A percentile compares a stretch with the other conserved stretches of the same genome.
Conservation (phyloP, 2,329 filamentous ascomycete genomes). For the Trichophyton verrucosum region DNA sequence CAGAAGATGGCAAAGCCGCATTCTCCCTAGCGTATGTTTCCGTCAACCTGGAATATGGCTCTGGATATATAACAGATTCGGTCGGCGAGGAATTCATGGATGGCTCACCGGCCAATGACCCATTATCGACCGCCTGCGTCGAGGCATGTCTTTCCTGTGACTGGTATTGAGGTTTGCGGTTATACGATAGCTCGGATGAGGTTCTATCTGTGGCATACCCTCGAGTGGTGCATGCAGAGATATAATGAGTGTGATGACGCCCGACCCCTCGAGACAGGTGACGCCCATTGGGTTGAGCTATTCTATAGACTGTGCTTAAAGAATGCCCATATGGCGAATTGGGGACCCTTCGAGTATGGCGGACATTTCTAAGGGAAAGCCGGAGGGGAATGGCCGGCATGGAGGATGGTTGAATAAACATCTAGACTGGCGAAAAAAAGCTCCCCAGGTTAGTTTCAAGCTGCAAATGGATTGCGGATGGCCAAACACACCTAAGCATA, state of each 20-base stretch:
- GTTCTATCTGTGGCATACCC: background rate
- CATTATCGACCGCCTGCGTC: background rate
- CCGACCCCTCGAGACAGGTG: background rate
- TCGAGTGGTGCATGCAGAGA: background rate
- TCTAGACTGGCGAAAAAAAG: background rate
- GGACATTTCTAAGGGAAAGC: background rate
- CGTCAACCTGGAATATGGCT: background rate
- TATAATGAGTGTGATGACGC: background rate
- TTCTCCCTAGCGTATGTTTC: background rate
- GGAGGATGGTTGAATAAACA: background rate
- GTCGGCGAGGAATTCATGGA: background rate
- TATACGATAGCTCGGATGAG: background rate
- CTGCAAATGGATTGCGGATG: background rate
- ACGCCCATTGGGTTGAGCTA: background rate
- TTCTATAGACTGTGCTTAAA: background rate
- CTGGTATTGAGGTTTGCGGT: background rate
- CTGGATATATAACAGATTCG: background rate
- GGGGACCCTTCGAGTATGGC: background rate
- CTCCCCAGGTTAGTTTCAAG: background rate
- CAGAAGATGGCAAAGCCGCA: background rate
- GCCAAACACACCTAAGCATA: background rate
- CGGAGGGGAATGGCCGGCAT: background rate
- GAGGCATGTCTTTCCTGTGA: background rate
- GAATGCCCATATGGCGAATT: background rate
- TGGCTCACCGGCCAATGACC: background rate